These are phyloP conservation scores for Penicillium sumatraense DNA, from an alignment of 2,329 filamentous ascomycete species.

Conservation along the genomic window DNA sequence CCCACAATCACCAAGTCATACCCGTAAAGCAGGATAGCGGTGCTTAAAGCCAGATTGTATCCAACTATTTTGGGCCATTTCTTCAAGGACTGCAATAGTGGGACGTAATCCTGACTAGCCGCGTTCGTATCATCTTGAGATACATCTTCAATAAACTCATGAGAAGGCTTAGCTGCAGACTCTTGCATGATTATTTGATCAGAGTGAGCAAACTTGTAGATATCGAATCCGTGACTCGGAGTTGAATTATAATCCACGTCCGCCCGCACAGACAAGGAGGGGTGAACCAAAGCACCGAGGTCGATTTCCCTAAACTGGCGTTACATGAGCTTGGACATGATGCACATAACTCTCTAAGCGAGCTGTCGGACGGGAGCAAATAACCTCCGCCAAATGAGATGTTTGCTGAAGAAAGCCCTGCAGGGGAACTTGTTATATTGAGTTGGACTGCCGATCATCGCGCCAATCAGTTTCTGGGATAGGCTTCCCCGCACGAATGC, in stretches of 20 bases:
- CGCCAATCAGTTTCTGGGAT: conserved; percentile 6
- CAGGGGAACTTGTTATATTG: neutral
- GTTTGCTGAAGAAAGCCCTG: neutral
- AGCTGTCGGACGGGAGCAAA: neutral
- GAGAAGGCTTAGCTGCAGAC: neutral
- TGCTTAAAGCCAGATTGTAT: conserved; percentile 24
- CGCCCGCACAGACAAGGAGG: conserved; percentile 5
- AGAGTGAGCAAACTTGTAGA: neutral
- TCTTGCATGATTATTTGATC: conserved; percentile 2
- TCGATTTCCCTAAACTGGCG: neutral
- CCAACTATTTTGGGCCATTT: conserved; percentile 18
- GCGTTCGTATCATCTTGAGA: neutral
- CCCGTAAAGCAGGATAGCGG: conserved; percentile 31
- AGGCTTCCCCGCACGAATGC: conserved; percentile 7
- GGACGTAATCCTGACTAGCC: conserved; percentile 2
- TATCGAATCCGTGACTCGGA: neutral
- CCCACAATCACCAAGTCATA: conserved; percentile 35
- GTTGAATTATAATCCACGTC: neutral
- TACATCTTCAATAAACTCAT: conserved; percentile 9
- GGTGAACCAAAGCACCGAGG: conserved; percentile 5
- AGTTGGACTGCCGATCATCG: conserved; percentile 3
- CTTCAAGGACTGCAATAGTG: conserved; percentile 22
- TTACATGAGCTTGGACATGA: conserved; percentile 7
- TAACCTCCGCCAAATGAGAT: conserved; percentile 3
- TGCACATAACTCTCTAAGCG: conserved; percentile 9